phyloP scores from a whole-genome alignment of 192 early-diverging fungal genomes.

The Lobulomyces angularis region DNA sequence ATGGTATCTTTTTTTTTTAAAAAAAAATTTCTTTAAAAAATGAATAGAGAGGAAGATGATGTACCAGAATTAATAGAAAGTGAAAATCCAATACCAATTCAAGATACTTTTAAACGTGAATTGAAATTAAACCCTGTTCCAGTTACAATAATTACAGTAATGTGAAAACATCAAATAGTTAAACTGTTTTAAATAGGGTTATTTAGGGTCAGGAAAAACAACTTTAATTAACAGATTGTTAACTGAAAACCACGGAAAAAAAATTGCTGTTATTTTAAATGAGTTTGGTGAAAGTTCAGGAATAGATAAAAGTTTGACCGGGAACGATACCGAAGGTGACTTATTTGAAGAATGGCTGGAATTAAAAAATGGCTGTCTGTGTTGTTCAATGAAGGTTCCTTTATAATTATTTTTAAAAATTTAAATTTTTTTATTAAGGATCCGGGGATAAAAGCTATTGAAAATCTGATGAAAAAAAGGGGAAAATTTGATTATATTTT shows the following conservation, averaged over 20 bases:
- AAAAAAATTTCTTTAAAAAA: too few relatives aligned
- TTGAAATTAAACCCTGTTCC: too few relatives aligned
- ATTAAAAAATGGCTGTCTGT: constrained; percentile 91
- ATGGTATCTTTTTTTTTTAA: too few relatives aligned
- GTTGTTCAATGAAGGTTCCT: constrained; percentile 96
- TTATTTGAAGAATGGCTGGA: constrained; percentile 96
- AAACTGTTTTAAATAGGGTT: too few relatives aligned
- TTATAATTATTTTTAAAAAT: background rate
- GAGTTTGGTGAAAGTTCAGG: constrained; percentile 96
- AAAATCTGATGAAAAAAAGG: constrained; percentile 79
- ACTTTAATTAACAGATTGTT: constrained; percentile 63
- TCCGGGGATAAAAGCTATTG: constrained; percentile 86
- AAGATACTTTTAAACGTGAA: too few relatives aligned
- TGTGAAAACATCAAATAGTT: too few relatives aligned
- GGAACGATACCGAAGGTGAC: constrained; percentile 60
- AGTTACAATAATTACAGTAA: too few relatives aligned
- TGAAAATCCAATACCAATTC: too few relatives aligned
- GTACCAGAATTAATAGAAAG: too few relatives aligned
- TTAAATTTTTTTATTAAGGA: constrained; percentile 39
- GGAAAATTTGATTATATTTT: constrained; percentile 94
- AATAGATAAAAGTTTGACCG: constrained; percentile 84
- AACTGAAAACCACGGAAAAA: constrained; percentile 69
- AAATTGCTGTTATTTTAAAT: constrained; percentile 95
- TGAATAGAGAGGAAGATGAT: too few relatives aligned
- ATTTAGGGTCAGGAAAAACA: too few relatives aligned